Evolutionary conservation across 495 filamentous ascomycete genomes (phyloP).

Genomic region (Aspergillus campestris): DNA sequence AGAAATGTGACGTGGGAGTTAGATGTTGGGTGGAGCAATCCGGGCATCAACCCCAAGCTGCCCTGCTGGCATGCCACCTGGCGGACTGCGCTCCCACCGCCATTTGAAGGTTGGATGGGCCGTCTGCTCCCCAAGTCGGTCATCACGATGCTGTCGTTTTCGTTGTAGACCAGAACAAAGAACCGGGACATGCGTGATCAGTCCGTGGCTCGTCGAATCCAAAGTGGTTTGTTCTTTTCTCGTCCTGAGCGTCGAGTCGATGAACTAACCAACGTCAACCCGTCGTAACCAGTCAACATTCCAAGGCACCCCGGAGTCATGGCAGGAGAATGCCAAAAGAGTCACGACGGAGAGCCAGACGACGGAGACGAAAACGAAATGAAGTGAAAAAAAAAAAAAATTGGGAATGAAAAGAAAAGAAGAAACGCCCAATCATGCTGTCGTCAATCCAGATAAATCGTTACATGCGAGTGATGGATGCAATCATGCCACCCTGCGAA

Average conservation of each 20-base stretch:
- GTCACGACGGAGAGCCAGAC: too few species aligned
- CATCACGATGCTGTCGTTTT: not conserved
- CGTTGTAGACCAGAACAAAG: not conserved
- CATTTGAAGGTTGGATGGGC: constrained; percentile 1
- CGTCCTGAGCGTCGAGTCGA: too few species aligned
- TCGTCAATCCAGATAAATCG: constrained; percentile 39
- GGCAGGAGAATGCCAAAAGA: too few species aligned
- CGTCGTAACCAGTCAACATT: too few species aligned
- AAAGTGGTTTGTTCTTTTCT: too few species aligned
- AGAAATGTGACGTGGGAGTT: not conserved
- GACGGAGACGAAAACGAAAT: not conserved
- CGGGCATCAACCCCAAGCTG: constrained; percentile 5
- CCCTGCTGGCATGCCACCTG: constrained; percentile 3
- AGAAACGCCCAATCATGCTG: constrained; percentile 43
- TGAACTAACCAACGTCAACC: too few species aligned
- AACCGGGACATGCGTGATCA: too few species aligned
- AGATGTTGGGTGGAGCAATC: not conserved
- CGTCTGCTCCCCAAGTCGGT: too few species aligned
- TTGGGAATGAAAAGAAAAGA: constrained; percentile 14
- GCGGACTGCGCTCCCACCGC: constrained; percentile 7
- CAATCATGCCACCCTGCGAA: constrained; percentile 26
- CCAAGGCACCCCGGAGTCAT: too few species aligned
- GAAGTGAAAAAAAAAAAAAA: constrained; percentile 3
- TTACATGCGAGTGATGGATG: constrained; percentile 36
- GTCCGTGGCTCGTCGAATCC: too few species aligned